Evolutionary conservation across 768 basidiomycete species (phyloP), one percentile per base, ranked within the genome.

Genomic region (Rhodotorula toruloides): DNA sequence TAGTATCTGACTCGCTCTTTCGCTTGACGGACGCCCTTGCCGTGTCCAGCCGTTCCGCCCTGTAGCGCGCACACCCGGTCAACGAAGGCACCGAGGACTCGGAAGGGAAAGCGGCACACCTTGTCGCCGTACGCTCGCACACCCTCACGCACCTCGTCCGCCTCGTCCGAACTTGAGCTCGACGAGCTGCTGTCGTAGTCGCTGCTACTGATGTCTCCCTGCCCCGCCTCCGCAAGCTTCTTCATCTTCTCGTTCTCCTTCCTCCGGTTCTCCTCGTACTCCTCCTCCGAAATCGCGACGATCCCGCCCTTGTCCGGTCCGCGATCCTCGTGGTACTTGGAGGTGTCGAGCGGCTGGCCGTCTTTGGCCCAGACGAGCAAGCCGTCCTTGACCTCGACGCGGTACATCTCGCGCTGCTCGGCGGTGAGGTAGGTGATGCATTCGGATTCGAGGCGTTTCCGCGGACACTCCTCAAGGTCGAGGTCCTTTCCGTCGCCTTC

Each of bases 401-500:
- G 70, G 67, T 79, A 79, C 50, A 77, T 75, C 55, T 77, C 68
- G 2, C 78, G 64, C 59, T 78, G 74, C 58, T 77, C 77, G 16
- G 76, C 77, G 1, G 73, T 76, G 27, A 67, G 61, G 55, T 67
- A 70, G n/a, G 62, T 69, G 63, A 78, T 78, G 10, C 71, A 61
- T 61, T 79, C 78, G 61, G 75, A 76, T 39, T 79, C 77, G 50
- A 79, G 71, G 43, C 76, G 74, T 5, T 75, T 73, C 2, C 79
- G 71, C 2, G 77, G 74, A 55, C 77, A 73, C 47, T 74, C 75
- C 22, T 75, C 75, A 16, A 78, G 70, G 36, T 74, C 73, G 2
- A 79, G 65, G 31, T 76, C 68, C 58, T 77, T 79, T 4, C 79
- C 79, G 16, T 67, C 75, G 4, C 78, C 78, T 39, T 70, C 63